A percentile compares a stretch with the other conserved stretches of the same genome.
These are phyloP conservation scores for Cokeromyces recurvatus DNA, from an alignment of 371 early-diverging fungal species.

Conservation along the genomic window DNA sequence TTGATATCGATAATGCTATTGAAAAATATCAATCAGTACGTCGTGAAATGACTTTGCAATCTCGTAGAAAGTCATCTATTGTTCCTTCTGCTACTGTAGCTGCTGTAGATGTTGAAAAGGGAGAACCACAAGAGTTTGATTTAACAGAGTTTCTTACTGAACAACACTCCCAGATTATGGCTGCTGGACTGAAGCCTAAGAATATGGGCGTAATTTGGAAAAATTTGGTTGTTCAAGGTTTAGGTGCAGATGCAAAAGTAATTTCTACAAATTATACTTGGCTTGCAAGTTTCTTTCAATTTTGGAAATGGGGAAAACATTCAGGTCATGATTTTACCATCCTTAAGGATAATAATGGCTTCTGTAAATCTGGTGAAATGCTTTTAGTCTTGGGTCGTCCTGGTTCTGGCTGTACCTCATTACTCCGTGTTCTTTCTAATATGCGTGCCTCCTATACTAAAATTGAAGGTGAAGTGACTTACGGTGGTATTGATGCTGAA, in stretches of 20 bases:
- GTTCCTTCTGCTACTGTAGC: background rate
- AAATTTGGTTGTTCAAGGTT: conserved; percentile 36
- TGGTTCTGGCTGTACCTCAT: conserved; percentile 68
- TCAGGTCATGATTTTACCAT: conserved; percentile 30
- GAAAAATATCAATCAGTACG: conserved; percentile 28
- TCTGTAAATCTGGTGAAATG: conserved; percentile 65
- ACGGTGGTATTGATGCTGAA: conserved; percentile 62
- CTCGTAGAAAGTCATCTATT: conserved; percentile 9
- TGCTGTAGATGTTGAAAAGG: background rate
- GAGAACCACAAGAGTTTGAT: conserved; percentile 12
- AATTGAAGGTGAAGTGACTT: conserved; percentile 52
- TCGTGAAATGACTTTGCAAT: conserved; percentile 35
- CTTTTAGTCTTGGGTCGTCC: conserved; percentile 70
- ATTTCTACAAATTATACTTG: conserved; percentile 14
- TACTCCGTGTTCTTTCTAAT: conserved; percentile 62
- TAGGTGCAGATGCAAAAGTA: conserved; percentile 27
- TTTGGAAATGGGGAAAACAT: conserved; percentile 26
- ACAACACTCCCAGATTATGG: conserved; percentile 12
- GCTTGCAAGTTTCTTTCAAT: conserved; percentile 6
- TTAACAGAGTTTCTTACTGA: conserved; percentile 16
- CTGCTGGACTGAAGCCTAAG: conserved; percentile 38
- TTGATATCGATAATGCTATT: conserved; percentile 33
- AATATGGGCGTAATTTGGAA: conserved; percentile 47
- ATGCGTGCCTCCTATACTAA: conserved; percentile 55
- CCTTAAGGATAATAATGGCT: conserved; percentile 35